Evolutionary conservation across 805 yeast genomes (phyloP), one percentile per base, ranked within the genome.

Genomic region (Metschnikowia kofuensis): DNA sequence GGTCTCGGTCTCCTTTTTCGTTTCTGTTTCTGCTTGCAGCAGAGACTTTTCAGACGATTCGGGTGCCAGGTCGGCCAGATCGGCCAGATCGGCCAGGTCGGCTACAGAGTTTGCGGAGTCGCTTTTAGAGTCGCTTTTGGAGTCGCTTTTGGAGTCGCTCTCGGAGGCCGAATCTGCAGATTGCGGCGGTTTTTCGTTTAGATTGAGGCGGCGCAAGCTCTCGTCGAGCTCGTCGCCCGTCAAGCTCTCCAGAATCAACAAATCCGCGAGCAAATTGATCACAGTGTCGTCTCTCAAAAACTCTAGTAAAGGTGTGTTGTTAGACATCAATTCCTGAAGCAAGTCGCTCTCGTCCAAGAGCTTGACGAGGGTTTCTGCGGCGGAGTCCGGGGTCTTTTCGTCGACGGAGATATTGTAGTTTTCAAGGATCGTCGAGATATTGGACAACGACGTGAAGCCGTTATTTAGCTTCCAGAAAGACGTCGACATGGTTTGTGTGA

Each of bases 231-330:
- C 48, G 44, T 49, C 52, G 32, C 55, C 59, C 8, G 51, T 48
- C 45, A 55, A 50, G 42, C 55, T 55, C 31, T 55, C 60, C 50
- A 50, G 56, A 14, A 70, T 66, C 14, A 74, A 72, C 53, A 73
- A 59, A 47, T 69, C 74, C 28, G 70, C 74, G 50, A 74, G 65
- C 47, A 68, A 55, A 28, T 57, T 54, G 51, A 74, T 61, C 2
- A 72, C 72, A 4, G 57, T 50, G 28, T 70, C 74, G 35, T 85
- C 80, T 53, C 85, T 69, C 35, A 89, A 70, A 62, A 88, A 94
- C 49, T 87, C 87, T 28, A 87, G 72, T 29, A 89, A 66, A 50
- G 85, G 91, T 40, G 82, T 85, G 57, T 87, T 92, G 61, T 86
- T 90, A 52, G 89, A 69, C 40, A 89, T 66, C 42, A 84, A 85